These are phyloP conservation scores for Massarina eburnea DNA, from an alignment of 2,329 filamentous ascomycete species.

Conservation along the genomic window DNA sequence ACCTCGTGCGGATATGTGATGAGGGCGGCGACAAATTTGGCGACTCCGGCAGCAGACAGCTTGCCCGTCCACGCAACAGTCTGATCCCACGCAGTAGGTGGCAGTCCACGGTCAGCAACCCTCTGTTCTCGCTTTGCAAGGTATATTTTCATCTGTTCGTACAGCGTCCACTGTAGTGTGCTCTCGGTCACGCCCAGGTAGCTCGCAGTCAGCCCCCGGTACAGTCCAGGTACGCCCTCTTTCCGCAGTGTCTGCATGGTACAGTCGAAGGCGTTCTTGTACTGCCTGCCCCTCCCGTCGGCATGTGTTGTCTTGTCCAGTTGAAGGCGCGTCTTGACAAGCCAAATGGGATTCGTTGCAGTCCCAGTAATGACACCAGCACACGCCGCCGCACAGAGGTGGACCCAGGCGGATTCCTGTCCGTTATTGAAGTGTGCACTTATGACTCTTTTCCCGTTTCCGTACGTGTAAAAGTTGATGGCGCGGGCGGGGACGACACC, in stretches of 20 bases:
- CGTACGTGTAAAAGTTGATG: slow-evolving; percentile 94
- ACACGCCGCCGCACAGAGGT: slow-evolving; percentile 72
- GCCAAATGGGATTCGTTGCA: slow-evolving; percentile 93
- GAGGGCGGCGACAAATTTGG: slow-evolving; percentile 82
- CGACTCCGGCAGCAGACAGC: slow-evolving; percentile 74
- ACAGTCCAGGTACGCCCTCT: slow-evolving; percentile 80
- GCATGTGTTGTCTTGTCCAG: slow-evolving; percentile 82
- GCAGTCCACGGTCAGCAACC: slow-evolving; percentile 58
- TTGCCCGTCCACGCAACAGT: slow-evolving; percentile 79
- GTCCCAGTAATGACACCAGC: slow-evolving; percentile 87
- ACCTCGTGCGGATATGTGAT: slow-evolving; percentile 93
- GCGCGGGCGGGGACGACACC: slow-evolving; percentile 86
- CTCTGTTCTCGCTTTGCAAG: slow-evolving; percentile 65
- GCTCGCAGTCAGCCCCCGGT: slow-evolving; percentile 86
- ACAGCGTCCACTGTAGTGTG: slow-evolving; percentile 90
- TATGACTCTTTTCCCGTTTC: slow-evolving; percentile 84
- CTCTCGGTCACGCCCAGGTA: slow-evolving; percentile 90
- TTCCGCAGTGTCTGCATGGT: slow-evolving; percentile 76
- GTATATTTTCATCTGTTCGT: slow-evolving; percentile 86
- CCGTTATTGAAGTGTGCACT: slow-evolving; percentile 73
- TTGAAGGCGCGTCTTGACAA: slow-evolving; percentile 91
- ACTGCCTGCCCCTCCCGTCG: slow-evolving; percentile 63
- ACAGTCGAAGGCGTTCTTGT: slow-evolving; percentile 87
- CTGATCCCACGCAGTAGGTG: slow-evolving; percentile 71
- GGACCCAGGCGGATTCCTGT: slow-evolving; percentile 71